These are phyloP conservation scores for Tetracladium marchalianum DNA, from an alignment of 495 filamentous ascomycete species.

Conservation along the genomic window DNA sequence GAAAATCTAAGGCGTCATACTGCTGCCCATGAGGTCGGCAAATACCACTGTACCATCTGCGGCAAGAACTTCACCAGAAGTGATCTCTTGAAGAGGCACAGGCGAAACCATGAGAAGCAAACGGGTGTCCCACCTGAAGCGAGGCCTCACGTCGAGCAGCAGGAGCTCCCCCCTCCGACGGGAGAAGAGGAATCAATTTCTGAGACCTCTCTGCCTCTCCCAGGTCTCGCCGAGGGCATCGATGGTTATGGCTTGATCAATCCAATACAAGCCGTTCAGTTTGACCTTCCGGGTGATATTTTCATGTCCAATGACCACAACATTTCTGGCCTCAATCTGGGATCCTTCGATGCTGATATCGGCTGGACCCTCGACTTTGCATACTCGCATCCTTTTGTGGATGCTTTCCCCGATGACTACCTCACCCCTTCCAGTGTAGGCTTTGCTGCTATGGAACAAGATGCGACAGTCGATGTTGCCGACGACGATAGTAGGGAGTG, in stretches of 20 bases:
- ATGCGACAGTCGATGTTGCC: not conserved
- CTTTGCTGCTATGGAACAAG: not conserved
- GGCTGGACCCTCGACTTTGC: not conserved
- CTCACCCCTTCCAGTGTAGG: too few species aligned
- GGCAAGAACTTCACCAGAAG: slow-evolving; percentile 10
- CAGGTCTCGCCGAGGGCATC: too few species aligned
- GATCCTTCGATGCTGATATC: not conserved
- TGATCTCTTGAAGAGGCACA: slow-evolving; percentile 7
- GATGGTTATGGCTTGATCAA: too few species aligned
- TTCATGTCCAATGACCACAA: not conserved
- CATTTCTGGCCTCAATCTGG: not conserved
- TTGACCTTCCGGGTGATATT: too few species aligned
- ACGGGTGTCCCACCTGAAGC: too few species aligned
- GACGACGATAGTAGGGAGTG: not conserved
- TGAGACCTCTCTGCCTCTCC: too few species aligned
- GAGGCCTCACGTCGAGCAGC: too few species aligned
- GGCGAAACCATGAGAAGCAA: slow-evolving; percentile 1
- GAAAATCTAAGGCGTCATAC: not conserved
- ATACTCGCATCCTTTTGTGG: not conserved
- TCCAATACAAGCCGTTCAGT: too few species aligned
- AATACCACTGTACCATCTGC: slow-evolving; percentile 6
- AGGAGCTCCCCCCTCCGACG: too few species aligned
- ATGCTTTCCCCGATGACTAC: too few species aligned
- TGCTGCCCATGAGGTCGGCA: not conserved
- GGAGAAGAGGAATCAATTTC: too few species aligned